phyloP scores from a whole-genome alignment of 345 rosid species.

The Odontarrhena argentea region DNA sequence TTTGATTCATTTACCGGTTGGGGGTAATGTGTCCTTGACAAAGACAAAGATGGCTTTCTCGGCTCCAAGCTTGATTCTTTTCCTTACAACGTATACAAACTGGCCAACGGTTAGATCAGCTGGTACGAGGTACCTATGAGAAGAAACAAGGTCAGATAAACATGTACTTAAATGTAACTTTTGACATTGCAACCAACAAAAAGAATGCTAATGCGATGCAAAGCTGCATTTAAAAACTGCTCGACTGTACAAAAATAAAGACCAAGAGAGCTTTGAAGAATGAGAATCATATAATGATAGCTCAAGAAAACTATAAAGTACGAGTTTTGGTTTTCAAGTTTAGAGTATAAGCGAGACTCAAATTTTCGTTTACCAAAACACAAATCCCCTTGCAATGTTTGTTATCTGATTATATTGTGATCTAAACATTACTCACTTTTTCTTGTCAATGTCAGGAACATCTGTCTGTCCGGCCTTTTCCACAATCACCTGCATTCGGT shows the following conservation, averaged over 20 bases:
- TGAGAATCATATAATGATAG: not conserved
- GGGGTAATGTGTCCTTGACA: constrained; percentile 73
- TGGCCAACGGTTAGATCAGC: constrained; percentile 84
- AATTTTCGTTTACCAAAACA: too few relatives aligned
- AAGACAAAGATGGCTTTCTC: constrained; percentile 89
- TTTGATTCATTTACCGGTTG: constrained; percentile 52
- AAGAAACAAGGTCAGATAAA: constrained; percentile 13
- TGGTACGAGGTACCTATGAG: constrained; percentile 74
- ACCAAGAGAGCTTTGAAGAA: constrained; percentile 1
- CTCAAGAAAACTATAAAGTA: not conserved
- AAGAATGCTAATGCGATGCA: not conserved
- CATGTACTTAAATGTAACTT: not conserved
- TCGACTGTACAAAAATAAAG: not conserved
- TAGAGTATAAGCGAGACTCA: too few relatives aligned
- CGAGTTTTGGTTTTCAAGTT: too few relatives aligned
- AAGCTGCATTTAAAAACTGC: not conserved
- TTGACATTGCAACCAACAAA: not conserved
- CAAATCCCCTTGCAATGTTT: not conserved
- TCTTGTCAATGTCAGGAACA: constrained; percentile 83
- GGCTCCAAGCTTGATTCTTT: constrained; percentile 79
- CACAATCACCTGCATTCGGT: constrained; percentile 63
- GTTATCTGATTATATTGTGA: too few relatives aligned
- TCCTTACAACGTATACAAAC: constrained; percentile 79
- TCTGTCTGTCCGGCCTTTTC: constrained; percentile 82
- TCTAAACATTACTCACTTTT: constrained; percentile 56